Evolutionary conservation across 2,329 filamentous ascomycete genomes (phyloP).

Genomic region (Colletotrichum paranaense): DNA sequence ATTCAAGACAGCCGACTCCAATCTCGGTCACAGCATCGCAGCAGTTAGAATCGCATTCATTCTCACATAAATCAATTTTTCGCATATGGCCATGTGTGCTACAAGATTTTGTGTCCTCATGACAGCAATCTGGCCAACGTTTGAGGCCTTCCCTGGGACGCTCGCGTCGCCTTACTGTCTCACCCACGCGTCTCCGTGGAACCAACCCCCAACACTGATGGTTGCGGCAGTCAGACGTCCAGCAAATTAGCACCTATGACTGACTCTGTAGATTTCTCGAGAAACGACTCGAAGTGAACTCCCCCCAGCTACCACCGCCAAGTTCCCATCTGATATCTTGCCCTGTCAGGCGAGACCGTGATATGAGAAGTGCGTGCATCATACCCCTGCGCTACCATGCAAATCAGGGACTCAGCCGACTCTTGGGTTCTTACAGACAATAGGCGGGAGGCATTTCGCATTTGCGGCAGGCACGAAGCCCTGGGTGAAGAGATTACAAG

Average conservation of each 20-base stretch:
- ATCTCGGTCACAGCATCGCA: background rate
- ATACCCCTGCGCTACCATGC: no score
- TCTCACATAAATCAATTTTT: background rate
- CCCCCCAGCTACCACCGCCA: no score
- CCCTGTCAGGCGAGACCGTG: no score
- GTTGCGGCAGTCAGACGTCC: background rate
- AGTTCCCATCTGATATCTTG: no score
- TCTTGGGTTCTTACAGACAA: no score
- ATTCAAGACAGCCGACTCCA: background rate
- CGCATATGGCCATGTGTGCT: background rate
- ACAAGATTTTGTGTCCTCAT: background rate
- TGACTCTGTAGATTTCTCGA: background rate
- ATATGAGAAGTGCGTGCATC: no score
- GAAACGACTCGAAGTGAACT: background rate
- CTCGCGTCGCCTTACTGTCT: background rate
- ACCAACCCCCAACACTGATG: background rate
- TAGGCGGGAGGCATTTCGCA: no score
- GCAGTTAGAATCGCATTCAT: background rate
- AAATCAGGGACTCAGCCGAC: no score
- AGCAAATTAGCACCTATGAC: background rate
- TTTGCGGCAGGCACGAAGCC: no score
- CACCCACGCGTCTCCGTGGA: background rate
- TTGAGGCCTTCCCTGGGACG: background rate
- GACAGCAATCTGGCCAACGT: background rate
- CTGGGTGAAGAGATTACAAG: background rate